A percentile compares a stretch with the other conserved stretches of the same genome.
These are phyloP conservation scores for Picea abies DNA, from an alignment of 83 land plant species.

Conservation along the genomic window DNA sequence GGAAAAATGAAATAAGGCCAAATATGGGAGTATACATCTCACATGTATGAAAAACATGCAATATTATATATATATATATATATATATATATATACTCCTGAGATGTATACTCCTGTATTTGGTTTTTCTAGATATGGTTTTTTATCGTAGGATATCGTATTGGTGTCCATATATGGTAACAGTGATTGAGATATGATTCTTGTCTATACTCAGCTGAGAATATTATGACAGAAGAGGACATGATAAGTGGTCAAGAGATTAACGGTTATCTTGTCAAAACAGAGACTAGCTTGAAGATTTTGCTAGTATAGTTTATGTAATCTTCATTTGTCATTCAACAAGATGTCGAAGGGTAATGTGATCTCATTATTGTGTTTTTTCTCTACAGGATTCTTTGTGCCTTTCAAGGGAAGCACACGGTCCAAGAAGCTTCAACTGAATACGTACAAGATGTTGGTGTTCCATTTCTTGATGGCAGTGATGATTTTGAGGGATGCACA, in stretches of 20 bases:
- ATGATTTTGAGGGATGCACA: conserved; percentile 19
- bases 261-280: neutral
- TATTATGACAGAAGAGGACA: neutral
- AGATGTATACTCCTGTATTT: too few species aligned
- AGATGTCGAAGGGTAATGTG: neutral
- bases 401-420: conserved; percentile 52
- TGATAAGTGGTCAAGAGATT: neutral
- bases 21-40: too few species aligned
- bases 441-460: neutral
- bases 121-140: too few species aligned
- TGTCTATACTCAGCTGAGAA: neutral
- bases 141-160: too few species aligned
- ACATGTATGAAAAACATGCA: too few species aligned
- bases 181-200: neutral
- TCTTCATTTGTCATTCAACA: neutral
- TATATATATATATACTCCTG: too few species aligned
- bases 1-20: too few species aligned
- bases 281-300: neutral
- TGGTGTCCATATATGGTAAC: too few species aligned
- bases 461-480: neutral
- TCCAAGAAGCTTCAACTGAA: conserved; percentile 35
- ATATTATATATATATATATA: too few species aligned
- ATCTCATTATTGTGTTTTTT: neutral
- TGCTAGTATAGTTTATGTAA: neutral
- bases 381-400: conserved; percentile 58